Evolutionary conservation across 768 basidiomycete species (phyloP).

Genomic region (Russula compacta): DNA sequence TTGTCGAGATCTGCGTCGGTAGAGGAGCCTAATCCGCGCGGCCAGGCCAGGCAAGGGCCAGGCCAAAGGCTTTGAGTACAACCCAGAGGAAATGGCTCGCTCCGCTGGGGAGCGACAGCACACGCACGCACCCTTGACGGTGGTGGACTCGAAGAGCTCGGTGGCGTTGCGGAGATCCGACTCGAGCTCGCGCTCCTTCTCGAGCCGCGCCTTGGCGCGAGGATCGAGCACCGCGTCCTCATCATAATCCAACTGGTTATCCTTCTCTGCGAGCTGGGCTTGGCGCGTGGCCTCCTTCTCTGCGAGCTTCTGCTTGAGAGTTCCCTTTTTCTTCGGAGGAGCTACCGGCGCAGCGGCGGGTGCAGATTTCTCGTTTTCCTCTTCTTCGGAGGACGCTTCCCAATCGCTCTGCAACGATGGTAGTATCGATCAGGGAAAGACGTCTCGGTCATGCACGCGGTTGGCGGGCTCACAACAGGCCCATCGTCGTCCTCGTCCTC

Average conservation of each 20-base stretch:
- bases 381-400: conserved; percentile 80
- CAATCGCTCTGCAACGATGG: conserved; percentile 69
- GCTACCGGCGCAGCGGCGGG: conserved; percentile 40
- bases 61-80: not conserved
- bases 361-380: conserved; percentile 44
- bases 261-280: conserved; percentile 34
- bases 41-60: not conserved
- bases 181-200: conserved; percentile 75
- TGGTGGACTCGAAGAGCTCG: conserved; percentile 66
- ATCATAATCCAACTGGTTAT: conserved; percentile 48
- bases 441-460: not conserved
- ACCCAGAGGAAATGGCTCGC: not conserved
- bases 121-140: conserved; percentile 45
- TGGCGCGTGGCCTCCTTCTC: conserved; percentile 82
- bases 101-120: not conserved
- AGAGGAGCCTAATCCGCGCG: conserved; percentile 47
- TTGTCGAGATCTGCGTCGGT: conserved; percentile 52
- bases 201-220: conserved; percentile 61
- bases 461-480: conserved; percentile 53
- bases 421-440: conserved; percentile 6
- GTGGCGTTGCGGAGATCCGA: conserved; percentile 82
- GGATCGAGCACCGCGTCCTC: conserved; percentile 63
- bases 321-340: conserved; percentile 87
- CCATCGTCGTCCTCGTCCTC: conserved; percentile 83
- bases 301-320: conserved; percentile 82